phyloP scores from a whole-genome alignment of 192 early-diverging fungal species.

The Spizellomyces punctatus region DNA sequence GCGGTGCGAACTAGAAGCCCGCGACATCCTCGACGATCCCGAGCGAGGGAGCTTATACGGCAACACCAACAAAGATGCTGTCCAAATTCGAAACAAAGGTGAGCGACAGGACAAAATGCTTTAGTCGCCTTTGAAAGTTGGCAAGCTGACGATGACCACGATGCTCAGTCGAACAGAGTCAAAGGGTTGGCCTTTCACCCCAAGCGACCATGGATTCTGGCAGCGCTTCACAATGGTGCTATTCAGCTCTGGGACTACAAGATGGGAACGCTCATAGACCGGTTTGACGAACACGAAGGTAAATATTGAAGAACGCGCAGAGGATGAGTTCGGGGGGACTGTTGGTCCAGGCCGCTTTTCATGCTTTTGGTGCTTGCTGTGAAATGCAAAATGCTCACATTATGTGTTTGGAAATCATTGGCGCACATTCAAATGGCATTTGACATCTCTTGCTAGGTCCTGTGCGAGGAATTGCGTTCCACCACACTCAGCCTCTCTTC shows the following conservation, averaged over 20 bases:
- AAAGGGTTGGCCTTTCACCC: conserved; percentile 96
- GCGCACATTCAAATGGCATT: too few species aligned
- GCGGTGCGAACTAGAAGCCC: too few species aligned
- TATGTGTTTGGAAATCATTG: too few species aligned
- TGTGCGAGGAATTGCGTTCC: conserved; percentile 95
- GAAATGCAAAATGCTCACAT: too few species aligned
- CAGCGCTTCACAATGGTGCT: conserved; percentile 94
- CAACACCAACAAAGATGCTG: conserved; percentile 44
- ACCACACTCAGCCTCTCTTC: conserved; percentile 94
- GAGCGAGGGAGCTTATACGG: too few species aligned
- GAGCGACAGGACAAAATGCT: not conserved
- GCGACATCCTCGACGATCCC: too few species aligned
- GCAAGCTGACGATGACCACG: not conserved
- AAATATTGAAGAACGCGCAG: conserved; percentile 4
- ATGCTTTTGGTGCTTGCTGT: too few species aligned
- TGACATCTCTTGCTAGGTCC: conserved; percentile 71
- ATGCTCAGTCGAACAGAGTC: conserved; percentile 76
- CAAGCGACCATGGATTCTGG: conserved; percentile 98
- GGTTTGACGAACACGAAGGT: conserved; percentile 99
- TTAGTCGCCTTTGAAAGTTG: not conserved
- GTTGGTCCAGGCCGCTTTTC: too few species aligned
- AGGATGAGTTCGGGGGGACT: too few species aligned
- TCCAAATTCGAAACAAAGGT: conserved; percentile 98
- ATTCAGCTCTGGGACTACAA: conserved; percentile 99
- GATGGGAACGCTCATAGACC: conserved; percentile 96